A percentile compares a stretch with the other conserved stretches of the same genome.
phyloP scores from a whole-genome alignment of 768 basidiomycete species.

The Lentinula detonsa region DNA sequence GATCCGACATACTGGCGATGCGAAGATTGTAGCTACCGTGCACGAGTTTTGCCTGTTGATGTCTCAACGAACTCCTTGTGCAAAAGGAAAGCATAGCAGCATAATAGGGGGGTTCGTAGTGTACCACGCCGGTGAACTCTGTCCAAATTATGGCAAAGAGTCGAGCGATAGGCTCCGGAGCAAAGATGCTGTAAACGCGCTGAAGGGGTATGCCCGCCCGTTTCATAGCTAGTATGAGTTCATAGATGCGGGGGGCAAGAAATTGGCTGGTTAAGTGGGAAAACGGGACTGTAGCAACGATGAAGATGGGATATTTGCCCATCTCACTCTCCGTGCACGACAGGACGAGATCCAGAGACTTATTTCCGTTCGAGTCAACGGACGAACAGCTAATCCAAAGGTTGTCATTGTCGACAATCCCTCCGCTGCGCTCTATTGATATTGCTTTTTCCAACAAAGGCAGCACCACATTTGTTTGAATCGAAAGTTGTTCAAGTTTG shows the following conservation, averaged over 20 bases:
- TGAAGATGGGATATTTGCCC: slow-evolving; percentile 63
- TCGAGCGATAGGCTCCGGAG: slow-evolving; percentile 38
- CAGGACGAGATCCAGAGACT: slow-evolving; percentile 45
- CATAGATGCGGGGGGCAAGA: slow-evolving; percentile 32
- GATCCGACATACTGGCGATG: slow-evolving; percentile 8
- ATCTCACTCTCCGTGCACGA: slow-evolving; percentile 51
- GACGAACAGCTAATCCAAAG: slow-evolving; percentile 29
- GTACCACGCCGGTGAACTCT: not conserved
- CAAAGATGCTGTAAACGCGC: slow-evolving; percentile 65
- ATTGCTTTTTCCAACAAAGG: slow-evolving; percentile 11
- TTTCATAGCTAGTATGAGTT: slow-evolving; percentile 34
- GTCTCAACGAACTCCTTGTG: slow-evolving; percentile 37
- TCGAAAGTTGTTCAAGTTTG: slow-evolving; percentile 19
- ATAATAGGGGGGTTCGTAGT: not conserved
- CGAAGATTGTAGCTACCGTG: slow-evolving; percentile 19
- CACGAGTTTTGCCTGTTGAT: slow-evolving; percentile 6
- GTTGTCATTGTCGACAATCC: slow-evolving; percentile 16
- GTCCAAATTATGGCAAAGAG: slow-evolving; percentile 34
- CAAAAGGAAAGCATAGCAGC: slow-evolving; percentile 27
- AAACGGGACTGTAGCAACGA: slow-evolving; percentile 41
- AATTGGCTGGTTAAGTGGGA: slow-evolving; percentile 28
- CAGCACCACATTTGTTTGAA: slow-evolving; percentile 20
- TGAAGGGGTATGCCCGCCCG: slow-evolving; percentile 22
- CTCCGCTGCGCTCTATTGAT: not conserved
- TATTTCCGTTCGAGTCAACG: slow-evolving; percentile 1